A percentile compares a stretch with the other conserved stretches of the same genome.
These are phyloP conservation scores for Spirogloea muscicola DNA, from an alignment of 139 green algal species.

Conservation along the genomic window DNA sequence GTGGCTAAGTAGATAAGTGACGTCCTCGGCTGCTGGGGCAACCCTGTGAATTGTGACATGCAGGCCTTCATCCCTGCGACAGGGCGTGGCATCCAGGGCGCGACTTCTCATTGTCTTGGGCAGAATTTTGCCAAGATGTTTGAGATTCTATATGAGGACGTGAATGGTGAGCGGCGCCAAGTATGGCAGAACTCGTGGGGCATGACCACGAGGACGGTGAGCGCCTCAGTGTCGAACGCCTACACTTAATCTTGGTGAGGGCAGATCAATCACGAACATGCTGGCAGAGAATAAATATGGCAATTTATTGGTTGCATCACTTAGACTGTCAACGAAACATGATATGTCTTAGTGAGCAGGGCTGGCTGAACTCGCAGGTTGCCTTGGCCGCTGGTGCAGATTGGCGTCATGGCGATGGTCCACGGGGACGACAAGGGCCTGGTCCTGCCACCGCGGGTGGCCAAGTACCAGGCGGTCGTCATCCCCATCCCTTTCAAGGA, in stretches of 20 bases:
- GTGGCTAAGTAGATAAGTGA: no score
- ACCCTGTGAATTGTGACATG: neutral
- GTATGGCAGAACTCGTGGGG: slow-evolving; percentile 98
- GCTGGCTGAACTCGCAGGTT: no score
- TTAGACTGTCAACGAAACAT: no score
- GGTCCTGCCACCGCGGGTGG: slow-evolving; percentile 86
- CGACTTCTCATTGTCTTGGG: slow-evolving; percentile 91
- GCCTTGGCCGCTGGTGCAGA: no score
- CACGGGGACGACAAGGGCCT: slow-evolving; percentile 96
- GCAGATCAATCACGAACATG: no score
- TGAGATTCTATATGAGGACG: slow-evolving; percentile 81
- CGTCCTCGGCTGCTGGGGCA: neutral
- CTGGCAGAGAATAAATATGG: no score
- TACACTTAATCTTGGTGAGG: no score
- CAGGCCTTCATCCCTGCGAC: slow-evolving; percentile 89
- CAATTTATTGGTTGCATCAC: no score
- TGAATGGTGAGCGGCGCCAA: slow-evolving; percentile 64
- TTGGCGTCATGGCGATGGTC: slow-evolving; percentile 98
- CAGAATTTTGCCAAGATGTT: slow-evolving; percentile 96
- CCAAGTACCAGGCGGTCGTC: slow-evolving; percentile 67
- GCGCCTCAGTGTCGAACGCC: no score
- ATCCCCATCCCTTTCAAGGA: slow-evolving; percentile 57
- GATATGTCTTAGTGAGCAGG: no score
- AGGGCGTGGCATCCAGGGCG: slow-evolving; percentile 90
- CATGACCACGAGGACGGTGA: slow-evolving; percentile 80